Evolutionary conservation across 1,284 basidiomycete species (phyloP), one percentile per base, ranked within the genome.

Genomic region (Volvariella surrecta): DNA sequence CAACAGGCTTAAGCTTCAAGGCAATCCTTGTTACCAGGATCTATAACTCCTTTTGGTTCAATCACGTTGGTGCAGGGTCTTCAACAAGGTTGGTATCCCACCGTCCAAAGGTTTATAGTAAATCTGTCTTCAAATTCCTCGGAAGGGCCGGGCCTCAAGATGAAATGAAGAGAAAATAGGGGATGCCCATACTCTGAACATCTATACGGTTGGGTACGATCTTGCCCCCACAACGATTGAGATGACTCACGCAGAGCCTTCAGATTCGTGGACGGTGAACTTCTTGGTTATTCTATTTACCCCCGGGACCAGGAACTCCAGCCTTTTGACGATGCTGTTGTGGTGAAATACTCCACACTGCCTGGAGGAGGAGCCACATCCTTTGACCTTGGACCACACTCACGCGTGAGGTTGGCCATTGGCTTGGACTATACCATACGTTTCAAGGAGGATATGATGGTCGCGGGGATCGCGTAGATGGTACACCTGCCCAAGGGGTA

Each of bases 201-300:
- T 53, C 8, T 53, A 50, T 39, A 43, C 48, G 17, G 44, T 46
- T n/a, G 41, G 46, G 50, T 53, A 41, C 18, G 49, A 41, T 20
- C 31, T 32, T 15, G 30, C 21, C 24, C 17, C 19, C 15, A 9
- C 30, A 15, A 9, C 30, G 15, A 9, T 9, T 9, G 15, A 15
- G 30, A 9, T 6, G n/a, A 15, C n/a, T n/a, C 18, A 7, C 7
- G n/a, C 34, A 16, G 13, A 6, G 6, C n/a, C n/a, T 35, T 35
- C 15, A 35, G 24, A 11, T 28, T 28, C 11, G 6, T 28, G 24
- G 6, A 28, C 6, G 24, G 11, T 11, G 6, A 6, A 28, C 24
- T 28, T 11, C n/a, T 35, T 6, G 34, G 34, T 6, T 35, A 35
- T 35, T 6, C 34, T 19, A 19, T 15, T 35, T 35, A 7, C 15